Conservation (phyloP, 2,329 filamentous ascomycete species). For the Apiospora saccharicola region DNA sequence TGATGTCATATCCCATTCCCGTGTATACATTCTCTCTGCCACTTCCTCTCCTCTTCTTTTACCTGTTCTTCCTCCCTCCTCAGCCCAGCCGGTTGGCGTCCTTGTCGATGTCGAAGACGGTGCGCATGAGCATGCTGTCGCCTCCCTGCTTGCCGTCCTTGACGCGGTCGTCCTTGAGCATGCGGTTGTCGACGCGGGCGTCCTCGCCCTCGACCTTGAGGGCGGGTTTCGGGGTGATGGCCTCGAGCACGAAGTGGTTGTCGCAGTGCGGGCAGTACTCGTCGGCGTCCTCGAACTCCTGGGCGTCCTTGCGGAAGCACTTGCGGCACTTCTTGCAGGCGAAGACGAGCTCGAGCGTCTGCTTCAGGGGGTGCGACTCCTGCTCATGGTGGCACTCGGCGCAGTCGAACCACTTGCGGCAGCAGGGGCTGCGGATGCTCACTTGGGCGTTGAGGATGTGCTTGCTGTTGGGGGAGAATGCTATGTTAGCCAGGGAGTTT, state of each 20-base stretch:
- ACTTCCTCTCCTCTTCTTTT: neutral
- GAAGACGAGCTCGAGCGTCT: constrained; percentile 88
- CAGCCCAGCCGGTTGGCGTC: constrained; percentile 80
- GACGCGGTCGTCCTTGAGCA: constrained; percentile 90
- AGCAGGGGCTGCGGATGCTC: constrained; percentile 93
- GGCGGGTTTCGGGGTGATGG: constrained; percentile 80
- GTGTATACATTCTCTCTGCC: neutral
- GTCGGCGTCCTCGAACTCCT: constrained; percentile 94
- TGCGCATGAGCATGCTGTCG: constrained; percentile 53
- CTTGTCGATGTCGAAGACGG: constrained; percentile 79
- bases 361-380: constrained; percentile 77
- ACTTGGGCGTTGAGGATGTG: constrained; percentile 99
- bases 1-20: neutral
- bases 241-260: constrained; percentile 96
- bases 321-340: constrained; percentile 99
- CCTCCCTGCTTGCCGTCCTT: constrained; percentile 52
- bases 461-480: constrained; percentile 67
- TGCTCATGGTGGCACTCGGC: constrained; percentile 89
- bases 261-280: constrained; percentile 99
- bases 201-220: constrained; percentile 93
- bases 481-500: neutral
- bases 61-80: constrained; percentile 34
- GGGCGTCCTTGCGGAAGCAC: constrained; percentile 92
- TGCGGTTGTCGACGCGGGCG: constrained; percentile 81
- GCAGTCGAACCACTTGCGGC: constrained; percentile 99